Percentiles rank a stretch among this genome's conserved stretches.
These are phyloP conservation scores for Picea abies DNA, from an alignment of 83 land plant genomes.

Conservation along the genomic window DNA sequence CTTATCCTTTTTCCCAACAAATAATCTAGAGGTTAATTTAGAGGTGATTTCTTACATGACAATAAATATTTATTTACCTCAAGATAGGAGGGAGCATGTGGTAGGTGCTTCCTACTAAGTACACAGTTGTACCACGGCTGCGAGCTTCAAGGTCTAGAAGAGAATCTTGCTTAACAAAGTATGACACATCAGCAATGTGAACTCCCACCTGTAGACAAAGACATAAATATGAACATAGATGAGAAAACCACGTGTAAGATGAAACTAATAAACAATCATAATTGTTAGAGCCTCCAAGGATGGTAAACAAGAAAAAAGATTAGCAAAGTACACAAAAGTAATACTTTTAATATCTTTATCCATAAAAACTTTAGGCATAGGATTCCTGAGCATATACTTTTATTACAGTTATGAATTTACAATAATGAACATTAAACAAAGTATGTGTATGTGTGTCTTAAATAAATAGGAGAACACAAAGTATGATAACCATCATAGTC, in stretches of 20 bases:
- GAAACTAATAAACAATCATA: not conserved
- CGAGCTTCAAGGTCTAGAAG: slow-evolving; percentile 26
- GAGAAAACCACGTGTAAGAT: not conserved
- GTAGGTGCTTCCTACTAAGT: slow-evolving; percentile 30
- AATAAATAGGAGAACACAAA: no score
- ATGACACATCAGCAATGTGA: slow-evolving; percentile 33
- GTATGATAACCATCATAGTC: no score
- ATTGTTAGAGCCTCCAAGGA: not conserved
- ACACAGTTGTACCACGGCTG: slow-evolving; percentile 27
- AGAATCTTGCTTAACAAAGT: slow-evolving; percentile 24
- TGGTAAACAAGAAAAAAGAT: slow-evolving; percentile 1
- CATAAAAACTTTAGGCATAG: not conserved
- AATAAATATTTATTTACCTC: slow-evolving; percentile 17
- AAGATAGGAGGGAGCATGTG: slow-evolving; percentile 32
- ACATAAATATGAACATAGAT: not conserved
- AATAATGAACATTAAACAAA: no score
- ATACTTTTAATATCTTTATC: not conserved
- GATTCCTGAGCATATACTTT: no score
- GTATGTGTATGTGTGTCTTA: no score
- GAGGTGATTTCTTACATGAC: not conserved
- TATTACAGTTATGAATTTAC: no score
- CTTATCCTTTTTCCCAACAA: no score
- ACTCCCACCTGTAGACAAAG: slow-evolving; percentile 27
- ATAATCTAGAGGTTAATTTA: no score
- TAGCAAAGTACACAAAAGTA: not conserved